Base-by-base conservation (phyloP, 116 monocot genomes). In the Phalaenopsis hybrid region DNA sequence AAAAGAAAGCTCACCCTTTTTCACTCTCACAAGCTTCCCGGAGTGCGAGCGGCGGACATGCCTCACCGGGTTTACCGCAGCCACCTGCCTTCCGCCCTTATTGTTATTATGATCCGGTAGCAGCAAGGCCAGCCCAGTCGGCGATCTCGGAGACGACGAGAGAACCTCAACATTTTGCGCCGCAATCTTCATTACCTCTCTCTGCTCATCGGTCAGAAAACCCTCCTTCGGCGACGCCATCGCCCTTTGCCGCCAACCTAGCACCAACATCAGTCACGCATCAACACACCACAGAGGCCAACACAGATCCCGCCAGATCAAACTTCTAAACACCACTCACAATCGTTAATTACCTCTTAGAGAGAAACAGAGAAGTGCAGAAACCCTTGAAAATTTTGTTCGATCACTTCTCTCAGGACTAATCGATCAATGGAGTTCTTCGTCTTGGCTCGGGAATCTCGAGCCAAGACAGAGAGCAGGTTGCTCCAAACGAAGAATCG, bases 181-280 rank as follows among this genome's bases (percentile, higher is more conserved):
- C 31, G 91, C 97, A 18, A 92, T 87, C 88, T 88, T 93, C 82
- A 99, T 74, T 81, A 92, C 91, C 89, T 93, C 95, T 85, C 99
- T 88, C 89, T 99, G 99, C 84, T 92, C 87, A 10, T 94, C 93
- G 74, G 99, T 95, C 82, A 99, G 79, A 70, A 99, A 99, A 67
- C 99, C 99, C 20, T 86, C 89, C 37, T 86, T 91, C 49, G 87
- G 88, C 78, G 88, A 92, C 43, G 90, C 81, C 94, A 92, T 92
- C 69, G 45, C 37, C 79, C 59, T 43, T 17, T 7, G 31, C 20
- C 13, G 12, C 57, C 41, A 79, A 51, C 51, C 77, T 52, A 77
- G 28, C 2, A 51, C 77, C 49, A 77, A 77, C 77, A 46, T 44
- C 75, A 75, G 20, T 21, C 46, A 46, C 20, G 44, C 17, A n/a